A percentile compares a stretch with the other conserved stretches of the same genome.
Conservation (phyloP, 352 stramenopile genomes). For the Globisporangium radiosum region DNA sequence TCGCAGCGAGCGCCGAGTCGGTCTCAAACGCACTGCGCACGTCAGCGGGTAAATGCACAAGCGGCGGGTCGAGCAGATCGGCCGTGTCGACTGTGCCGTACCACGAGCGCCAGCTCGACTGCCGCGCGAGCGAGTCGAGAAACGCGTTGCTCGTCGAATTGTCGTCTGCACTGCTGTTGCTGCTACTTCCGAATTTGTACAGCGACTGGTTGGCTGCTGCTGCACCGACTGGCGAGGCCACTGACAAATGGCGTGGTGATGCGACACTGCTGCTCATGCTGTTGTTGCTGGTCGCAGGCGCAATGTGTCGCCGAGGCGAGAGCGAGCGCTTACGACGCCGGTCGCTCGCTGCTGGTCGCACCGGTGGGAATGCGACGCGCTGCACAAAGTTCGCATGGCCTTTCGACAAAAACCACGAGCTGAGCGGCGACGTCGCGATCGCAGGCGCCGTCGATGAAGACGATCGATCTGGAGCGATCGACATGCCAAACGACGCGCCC, state of each 20-base stretch:
- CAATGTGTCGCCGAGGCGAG: constrained; percentile 11
- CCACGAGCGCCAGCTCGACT: constrained; percentile 56
- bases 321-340: constrained; percentile 47
- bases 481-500: constrained; percentile 13
- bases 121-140: constrained; percentile 32
- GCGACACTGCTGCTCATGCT: neutral
- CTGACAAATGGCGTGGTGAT: neutral
- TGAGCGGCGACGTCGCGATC: constrained; percentile 11
- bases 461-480: neutral
- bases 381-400: constrained; percentile 22
- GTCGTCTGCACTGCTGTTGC: neutral
- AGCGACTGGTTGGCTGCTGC: neutral
- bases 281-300: neutral
- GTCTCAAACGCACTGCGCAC: constrained; percentile 15
- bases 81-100: constrained; percentile 34
- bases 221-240: neutral
- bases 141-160: constrained; percentile 26
- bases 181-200: neutral
- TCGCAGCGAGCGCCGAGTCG: neutral
- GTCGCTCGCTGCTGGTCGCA: constrained; percentile 3
- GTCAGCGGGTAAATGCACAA: constrained; percentile 21
- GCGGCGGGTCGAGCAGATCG: constrained; percentile 47
- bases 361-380: constrained; percentile 11
- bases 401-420: constrained; percentile 20
- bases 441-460: constrained; percentile 1